A percentile compares a stretch with the other conserved stretches of the same genome.
These are phyloP conservation scores for Suillus spraguei DNA, from an alignment of 768 basidiomycete species.

Conservation along the genomic window DNA sequence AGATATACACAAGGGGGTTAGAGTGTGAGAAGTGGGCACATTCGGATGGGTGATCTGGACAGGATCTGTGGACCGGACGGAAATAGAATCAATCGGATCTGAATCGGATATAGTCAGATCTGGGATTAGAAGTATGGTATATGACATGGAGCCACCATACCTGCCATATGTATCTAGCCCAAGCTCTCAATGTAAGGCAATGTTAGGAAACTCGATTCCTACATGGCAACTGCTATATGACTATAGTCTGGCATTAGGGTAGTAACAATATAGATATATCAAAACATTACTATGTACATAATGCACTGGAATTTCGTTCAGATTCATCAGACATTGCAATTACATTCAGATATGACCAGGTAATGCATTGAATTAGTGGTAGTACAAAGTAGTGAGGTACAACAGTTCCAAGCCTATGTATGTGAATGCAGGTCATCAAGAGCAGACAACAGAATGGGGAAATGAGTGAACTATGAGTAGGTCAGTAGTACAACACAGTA, in stretches of 20 bases:
- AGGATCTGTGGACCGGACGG: no score
- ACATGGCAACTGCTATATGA: background rate
- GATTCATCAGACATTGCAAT: slow-evolving; percentile 1
- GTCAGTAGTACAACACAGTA: background rate
- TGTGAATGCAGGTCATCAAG: background rate
- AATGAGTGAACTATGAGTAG: slow-evolving; percentile 1
- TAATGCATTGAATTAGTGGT: background rate
- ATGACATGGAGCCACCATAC: background rate
- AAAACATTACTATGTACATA: background rate
- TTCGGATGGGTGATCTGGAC: no score
- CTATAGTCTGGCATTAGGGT: background rate
- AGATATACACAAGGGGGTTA: no score
- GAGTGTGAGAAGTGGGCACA: no score
- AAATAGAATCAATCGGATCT: no score
- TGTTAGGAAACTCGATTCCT: background rate
- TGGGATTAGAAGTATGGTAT: no score
- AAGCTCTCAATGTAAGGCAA: background rate
- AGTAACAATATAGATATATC: background rate
- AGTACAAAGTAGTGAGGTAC: background rate
- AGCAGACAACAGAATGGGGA: background rate
- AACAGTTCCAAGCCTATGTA: background rate
- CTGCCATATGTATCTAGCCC: background rate
- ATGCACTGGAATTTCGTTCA: no score
- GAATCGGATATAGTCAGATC: no score
- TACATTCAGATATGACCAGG: background rate